Evolutionary conservation across 2,329 filamentous ascomycete species (phyloP), one percentile per base, ranked within the genome.

Genomic region (Lizonia empirigonia): DNA sequence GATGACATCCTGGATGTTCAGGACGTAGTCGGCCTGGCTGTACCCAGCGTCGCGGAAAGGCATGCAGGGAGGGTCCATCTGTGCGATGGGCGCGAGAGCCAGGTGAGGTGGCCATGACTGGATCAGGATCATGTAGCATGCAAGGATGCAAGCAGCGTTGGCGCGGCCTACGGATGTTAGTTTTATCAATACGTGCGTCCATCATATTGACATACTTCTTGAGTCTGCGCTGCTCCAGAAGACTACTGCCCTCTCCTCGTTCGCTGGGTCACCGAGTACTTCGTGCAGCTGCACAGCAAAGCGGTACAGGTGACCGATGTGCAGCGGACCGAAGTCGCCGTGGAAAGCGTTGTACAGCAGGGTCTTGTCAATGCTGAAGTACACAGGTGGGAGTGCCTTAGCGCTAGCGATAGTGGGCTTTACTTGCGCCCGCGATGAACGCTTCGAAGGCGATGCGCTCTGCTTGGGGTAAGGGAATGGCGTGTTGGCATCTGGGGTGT

Each of bases 261-360:
- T 97, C 66, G 91, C 90, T 58, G 91, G 90, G 51, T 92, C 91
- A 13, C 90, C 93, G 27, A 99, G 82, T 37, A 97, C 91, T 65
- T 97, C 93, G 71, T 99, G 94, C 71, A 99, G 91, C 66, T 93
- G 88, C 45, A 97, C 89, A 4, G 94, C 93, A 74, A 97, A 99
- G 57, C 94, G 85, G 80, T 97, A 99, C 32, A 99, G 80, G 73
- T 99, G 94, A 20, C 94, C 94, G 63, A 99, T 96, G 78, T 99
- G 94, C 53, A 99, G 81, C 67, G 94, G 94, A 66, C 94, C 94
- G 74, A 99, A 99, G 77, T 99, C 94, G 68, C 95, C 92, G 77
- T 97, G 92, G 76, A 99, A 99, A 24, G 93, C 92, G 74, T 99
- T 99, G 82, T 99, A 99, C 37, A 96, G 82, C 35, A 99, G 85